Evolutionary conservation across 1,284 basidiomycete genomes (phyloP), one percentile per base, ranked within the genome.

Genomic region (Caloboletus inedulis): DNA sequence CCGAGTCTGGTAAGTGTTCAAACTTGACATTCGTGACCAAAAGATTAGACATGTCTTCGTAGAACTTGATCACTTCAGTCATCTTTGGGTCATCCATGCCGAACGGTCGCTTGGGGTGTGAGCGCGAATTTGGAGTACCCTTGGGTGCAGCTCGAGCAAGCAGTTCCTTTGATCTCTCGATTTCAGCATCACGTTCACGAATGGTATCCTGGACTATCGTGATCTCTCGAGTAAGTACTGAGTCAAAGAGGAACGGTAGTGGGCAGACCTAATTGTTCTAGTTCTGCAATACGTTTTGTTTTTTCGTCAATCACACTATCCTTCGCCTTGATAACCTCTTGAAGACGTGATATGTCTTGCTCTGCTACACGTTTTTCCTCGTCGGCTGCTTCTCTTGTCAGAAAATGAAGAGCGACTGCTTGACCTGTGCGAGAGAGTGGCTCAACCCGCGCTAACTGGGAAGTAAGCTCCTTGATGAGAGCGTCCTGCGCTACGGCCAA

Each of bases 321-420:
- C 51, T 73, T 77, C 31, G 77, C 72, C 49, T 74, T 75, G 43
- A 78, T 57, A 21, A 66, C 55, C 2, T 74, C 70, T 55, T 78
- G 78, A 61, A 78, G 74, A 14, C 70, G 67, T 21, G 62, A 65
- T 25, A 82, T 64, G 52, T 85, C 79, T 45, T 77, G 69, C 52
- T 82, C 77, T 29, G 81, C 64, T 1, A 56, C 68, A 47, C 75
- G 77, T 59, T 81, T 81, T 69, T 89, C 86, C 54, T 81, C 79
- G 51, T 89, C 82, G 7, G 82, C 87, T 4, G 80, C 79, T 57
- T 89, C 86, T 47, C 85, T 80, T 7, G 86, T 87, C 14, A 91
- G 68, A 53, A 91, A 77, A 56, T 85, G 81, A 29, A 87, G 71
- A 7, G 78, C 74, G 1, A 77, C 75, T 41, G 70, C 73, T 56